phyloP scores from a whole-genome alignment of 2,329 filamentous ascomycete genomes.

The Scedosporium minutisporum region DNA sequence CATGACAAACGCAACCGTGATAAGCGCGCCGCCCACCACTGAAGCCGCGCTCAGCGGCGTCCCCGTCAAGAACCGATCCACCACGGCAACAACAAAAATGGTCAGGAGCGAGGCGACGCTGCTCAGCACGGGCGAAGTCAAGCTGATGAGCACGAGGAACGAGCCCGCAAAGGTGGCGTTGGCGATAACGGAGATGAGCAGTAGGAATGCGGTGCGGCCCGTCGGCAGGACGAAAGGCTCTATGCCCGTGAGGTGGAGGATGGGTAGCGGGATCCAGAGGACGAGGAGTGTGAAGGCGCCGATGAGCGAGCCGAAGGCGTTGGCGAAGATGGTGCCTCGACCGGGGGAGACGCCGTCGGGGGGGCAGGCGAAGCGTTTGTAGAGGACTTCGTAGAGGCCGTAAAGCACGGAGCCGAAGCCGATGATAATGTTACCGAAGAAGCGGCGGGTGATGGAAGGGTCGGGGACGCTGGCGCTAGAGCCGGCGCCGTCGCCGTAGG shows the following conservation, averaged over 20 bases:
- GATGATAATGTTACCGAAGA: constrained; percentile 85
- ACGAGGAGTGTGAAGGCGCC: constrained; percentile 77
- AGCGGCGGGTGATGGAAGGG: constrained; percentile 46
- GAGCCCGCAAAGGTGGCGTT: constrained; percentile 90
- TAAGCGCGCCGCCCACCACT: constrained; percentile 72
- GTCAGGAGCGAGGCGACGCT: constrained; percentile 89
- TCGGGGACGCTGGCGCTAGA: constrained; percentile 36
- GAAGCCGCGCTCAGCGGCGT: constrained; percentile 65
- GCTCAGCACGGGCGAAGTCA: constrained; percentile 86
- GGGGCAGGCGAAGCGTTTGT: constrained; percentile 87
- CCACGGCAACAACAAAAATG: constrained; percentile 90
- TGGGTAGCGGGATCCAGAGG: constrained; percentile 83
- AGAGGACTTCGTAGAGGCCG: constrained; percentile 93
- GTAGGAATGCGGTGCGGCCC: constrained; percentile 68
- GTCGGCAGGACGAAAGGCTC: constrained; percentile 77
- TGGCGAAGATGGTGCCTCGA: constrained; percentile 95
- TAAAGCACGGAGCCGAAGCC: constrained; percentile 86
- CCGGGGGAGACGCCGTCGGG: constrained; percentile 75
- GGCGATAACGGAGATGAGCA: constrained; percentile 69
- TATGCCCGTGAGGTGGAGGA: constrained; percentile 68
- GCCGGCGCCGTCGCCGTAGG: constrained; percentile 66
- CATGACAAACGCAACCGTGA: constrained; percentile 79
- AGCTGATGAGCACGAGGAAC: constrained; percentile 83
- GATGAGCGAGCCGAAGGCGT: constrained; percentile 80
- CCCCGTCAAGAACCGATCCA: constrained; percentile 80